Evolutionary conservation across 164 flowering plant genomes (phyloP).

Genomic region (Aristolochia fimbriata): DNA sequence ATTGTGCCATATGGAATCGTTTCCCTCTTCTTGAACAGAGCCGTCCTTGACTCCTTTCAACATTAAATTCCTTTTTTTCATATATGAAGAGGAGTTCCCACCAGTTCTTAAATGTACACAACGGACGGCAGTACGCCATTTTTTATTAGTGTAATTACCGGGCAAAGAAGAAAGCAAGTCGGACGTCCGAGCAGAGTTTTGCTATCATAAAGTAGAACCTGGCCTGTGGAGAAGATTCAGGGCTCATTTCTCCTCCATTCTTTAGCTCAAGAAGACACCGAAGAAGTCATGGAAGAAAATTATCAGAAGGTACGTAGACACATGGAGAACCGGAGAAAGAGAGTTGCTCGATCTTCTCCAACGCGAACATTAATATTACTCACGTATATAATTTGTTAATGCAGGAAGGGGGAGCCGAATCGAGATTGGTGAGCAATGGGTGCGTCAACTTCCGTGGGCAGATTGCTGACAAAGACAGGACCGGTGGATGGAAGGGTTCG

Average conservation of each 20-base stretch:
- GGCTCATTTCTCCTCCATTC: neutral
- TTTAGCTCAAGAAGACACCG: neutral
- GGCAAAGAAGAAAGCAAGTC: neutral
- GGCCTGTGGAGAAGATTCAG: neutral
- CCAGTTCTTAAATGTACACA: no score
- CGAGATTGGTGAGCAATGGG: slow-evolving; percentile 45
- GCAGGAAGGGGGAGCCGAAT: neutral
- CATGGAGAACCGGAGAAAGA: no score
- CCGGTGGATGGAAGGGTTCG: slow-evolving; percentile 72
- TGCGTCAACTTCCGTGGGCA: slow-evolving; percentile 40
- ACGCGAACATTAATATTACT: neutral
- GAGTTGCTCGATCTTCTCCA: no score
- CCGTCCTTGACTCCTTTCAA: no score
- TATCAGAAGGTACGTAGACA: neutral
- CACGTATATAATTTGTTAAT: no score
- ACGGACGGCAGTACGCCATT: neutral
- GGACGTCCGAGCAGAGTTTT: neutral
- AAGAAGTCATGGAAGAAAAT: neutral
- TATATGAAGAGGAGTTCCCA: no score
- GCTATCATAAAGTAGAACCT: neutral
- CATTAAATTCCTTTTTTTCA: no score
- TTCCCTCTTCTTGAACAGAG: no score
- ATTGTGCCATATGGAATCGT: no score
- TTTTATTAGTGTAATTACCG: neutral
- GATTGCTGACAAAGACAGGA: slow-evolving; percentile 40